Evolutionary conservation across 257 asterid genomes (phyloP).

Genomic region (Solanum tacnaense): DNA sequence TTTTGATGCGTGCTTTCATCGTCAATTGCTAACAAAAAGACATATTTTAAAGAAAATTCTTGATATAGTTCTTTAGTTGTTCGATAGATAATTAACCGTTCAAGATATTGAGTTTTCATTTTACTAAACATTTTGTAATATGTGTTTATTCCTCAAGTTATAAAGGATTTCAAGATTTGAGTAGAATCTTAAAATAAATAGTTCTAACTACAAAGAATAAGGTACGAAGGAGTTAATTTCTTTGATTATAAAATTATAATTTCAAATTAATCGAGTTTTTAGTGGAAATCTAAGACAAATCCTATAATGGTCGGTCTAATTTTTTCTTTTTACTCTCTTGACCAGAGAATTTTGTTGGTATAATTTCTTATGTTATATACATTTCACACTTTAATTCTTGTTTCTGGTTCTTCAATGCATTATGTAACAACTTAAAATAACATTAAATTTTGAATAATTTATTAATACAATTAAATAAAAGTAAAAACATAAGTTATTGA

Average conservation of each 20-base stretch:
- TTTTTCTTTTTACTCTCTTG: too few species aligned
- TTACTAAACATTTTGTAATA: not conserved
- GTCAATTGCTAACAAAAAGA: not conserved
- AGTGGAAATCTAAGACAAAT: not conserved
- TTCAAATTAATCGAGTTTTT: too few species aligned
- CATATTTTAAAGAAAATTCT: too few species aligned
- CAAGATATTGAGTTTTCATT: not conserved
- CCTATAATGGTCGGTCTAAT: not conserved
- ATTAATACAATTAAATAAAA: too few species aligned
- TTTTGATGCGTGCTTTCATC: not conserved
- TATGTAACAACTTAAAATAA: not conserved
- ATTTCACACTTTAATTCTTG: too few species aligned
- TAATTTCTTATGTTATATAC: too few species aligned
- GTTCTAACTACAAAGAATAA: not conserved
- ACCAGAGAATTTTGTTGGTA: not conserved
- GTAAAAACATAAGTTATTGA: not conserved
- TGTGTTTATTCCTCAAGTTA: not conserved
- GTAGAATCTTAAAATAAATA: too few species aligned
- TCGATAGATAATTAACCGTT: too few species aligned
- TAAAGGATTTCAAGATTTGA: too few species aligned
- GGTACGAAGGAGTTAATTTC: not conserved
- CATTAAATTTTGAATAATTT: not conserved
- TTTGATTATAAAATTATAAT: too few species aligned
- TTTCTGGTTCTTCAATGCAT: not conserved
- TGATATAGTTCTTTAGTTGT: not conserved